phyloP scores from a whole-genome alignment of 768 basidiomycete genomes.

The Gymnopilus junonius region DNA sequence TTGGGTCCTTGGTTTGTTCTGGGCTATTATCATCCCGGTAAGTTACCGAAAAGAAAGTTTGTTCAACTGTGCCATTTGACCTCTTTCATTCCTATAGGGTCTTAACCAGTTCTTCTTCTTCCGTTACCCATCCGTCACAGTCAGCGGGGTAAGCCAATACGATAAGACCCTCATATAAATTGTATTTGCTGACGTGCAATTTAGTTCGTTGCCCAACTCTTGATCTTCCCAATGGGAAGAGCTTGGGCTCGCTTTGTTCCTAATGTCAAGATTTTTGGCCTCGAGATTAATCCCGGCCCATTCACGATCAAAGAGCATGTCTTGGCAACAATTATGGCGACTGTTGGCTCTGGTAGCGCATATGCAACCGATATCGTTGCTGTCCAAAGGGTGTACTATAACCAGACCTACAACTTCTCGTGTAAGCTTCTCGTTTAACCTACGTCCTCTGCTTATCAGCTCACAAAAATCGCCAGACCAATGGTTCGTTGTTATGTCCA shows the following conservation, averaged over 20 bases:
- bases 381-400: constrained; percentile 76
- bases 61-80: neutral
- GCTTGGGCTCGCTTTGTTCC: constrained; percentile 61
- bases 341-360: constrained; percentile 51
- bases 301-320: constrained; percentile 81
- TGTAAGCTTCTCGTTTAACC: constrained; percentile 41
- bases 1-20: constrained; percentile 74
- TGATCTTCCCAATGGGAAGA: constrained; percentile 69
- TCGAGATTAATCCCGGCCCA: constrained; percentile 65
- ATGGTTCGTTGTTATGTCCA: constrained; percentile 79
- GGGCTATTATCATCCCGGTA: constrained; percentile 65
- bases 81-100: constrained; percentile 34
- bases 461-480: constrained; percentile 52
- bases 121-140: constrained; percentile 69
- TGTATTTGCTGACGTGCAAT: neutral
- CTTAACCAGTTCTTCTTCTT: constrained; percentile 82
- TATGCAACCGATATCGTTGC: constrained; percentile 80
- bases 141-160: constrained; percentile 46
- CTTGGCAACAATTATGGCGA: constrained; percentile 56
- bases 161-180: neutral
- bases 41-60: constrained; percentile 6
- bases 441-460: neutral
- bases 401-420: constrained; percentile 61
- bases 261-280: constrained; percentile 54
- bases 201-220: constrained; percentile 68